Evolutionary conservation across 768 basidiomycete species (phyloP).

Genomic region (Leccinum incarnatum): DNA sequence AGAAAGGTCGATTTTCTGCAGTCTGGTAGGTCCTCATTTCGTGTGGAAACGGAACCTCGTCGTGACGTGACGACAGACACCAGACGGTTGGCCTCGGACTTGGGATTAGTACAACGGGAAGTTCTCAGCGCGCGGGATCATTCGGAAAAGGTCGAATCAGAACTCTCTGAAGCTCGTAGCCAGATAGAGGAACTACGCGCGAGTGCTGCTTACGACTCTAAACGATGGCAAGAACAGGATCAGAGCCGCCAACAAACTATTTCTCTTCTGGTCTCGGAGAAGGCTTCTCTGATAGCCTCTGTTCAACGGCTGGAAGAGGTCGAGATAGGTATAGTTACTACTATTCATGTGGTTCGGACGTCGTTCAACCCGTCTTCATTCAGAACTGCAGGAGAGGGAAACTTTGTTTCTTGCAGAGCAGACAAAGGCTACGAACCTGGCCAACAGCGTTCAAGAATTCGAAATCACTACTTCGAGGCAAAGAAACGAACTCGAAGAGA

Average conservation of each 20-base stretch:
- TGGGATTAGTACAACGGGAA: conserved; percentile 16
- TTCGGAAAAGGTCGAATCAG: conserved; percentile 17
- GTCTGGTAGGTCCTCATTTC: conserved; percentile 22
- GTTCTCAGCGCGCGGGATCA: conserved; percentile 9
- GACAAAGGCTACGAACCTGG: conserved; percentile 37
- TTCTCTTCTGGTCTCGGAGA: conserved; percentile 72
- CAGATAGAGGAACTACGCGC: conserved; percentile 21
- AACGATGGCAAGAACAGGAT: conserved; percentile 31
- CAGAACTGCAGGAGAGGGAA: conserved; percentile 47
- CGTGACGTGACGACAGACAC: conserved; percentile 18
- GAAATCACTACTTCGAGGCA: conserved; percentile 38
- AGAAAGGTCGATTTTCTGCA: conserved; percentile 15
- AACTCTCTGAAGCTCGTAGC: conserved; percentile 17
- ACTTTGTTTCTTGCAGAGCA: conserved; percentile 43
- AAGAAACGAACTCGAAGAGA: conserved; percentile 40
- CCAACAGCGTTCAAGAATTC: conserved; percentile 42
- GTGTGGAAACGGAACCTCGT: conserved; percentile 28
- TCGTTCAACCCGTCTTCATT: conserved; percentile 1
- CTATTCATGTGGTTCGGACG: neutral
- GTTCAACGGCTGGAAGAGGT: conserved; percentile 55
- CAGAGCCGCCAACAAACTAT: conserved; percentile 73
- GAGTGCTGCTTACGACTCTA: conserved; percentile 10
- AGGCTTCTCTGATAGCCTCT: conserved; percentile 56
- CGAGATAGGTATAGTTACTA: conserved; percentile 57
- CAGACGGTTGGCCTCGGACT: conserved; percentile 18